Evolutionary conservation across 768 basidiomycete genomes (phyloP).

Genomic region (Ramaria sp.): DNA sequence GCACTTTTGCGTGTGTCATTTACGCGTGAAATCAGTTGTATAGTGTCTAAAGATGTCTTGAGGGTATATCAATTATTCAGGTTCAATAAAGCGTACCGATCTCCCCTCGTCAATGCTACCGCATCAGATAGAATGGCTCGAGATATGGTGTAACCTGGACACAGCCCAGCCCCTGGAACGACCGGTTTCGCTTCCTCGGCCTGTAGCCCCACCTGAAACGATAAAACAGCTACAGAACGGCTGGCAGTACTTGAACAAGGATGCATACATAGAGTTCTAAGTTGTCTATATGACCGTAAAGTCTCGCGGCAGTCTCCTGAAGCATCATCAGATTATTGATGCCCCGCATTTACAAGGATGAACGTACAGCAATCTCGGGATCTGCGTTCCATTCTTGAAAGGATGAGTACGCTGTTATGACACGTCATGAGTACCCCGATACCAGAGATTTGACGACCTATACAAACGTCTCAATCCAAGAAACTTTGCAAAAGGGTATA

Average conservation of each 20-base stretch:
- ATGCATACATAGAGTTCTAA: slow-evolving; percentile 66
- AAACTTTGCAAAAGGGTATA: slow-evolving; percentile 4
- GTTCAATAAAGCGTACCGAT: slow-evolving; percentile 24
- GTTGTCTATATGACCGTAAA: slow-evolving; percentile 68
- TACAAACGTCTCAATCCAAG: slow-evolving; percentile 14
- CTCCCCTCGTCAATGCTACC: slow-evolving; percentile 64
- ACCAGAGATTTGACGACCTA: background rate
- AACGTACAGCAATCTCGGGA: slow-evolving; percentile 12
- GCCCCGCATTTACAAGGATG: slow-evolving; percentile 48
- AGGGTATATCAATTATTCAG: background rate
- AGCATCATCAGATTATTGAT: background rate
- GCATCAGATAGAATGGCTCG: slow-evolving; percentile 55
- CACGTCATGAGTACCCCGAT: background rate
- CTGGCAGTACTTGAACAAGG: background rate
- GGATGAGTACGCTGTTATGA: slow-evolving; percentile 8
- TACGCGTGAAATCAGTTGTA: slow-evolving; percentile 68
- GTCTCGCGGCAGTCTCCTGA: slow-evolving; percentile 40
- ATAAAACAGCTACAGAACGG: background rate
- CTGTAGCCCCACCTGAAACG: slow-evolving; percentile 45
- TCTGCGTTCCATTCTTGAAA: slow-evolving; percentile 28
- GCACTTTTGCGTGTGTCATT: slow-evolving; percentile 16
- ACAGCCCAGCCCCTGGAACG: slow-evolving; percentile 63
- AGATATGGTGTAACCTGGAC: slow-evolving; percentile 77
- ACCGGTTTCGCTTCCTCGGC: slow-evolving; percentile 62
- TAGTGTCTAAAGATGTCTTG: slow-evolving; percentile 35